Conservation (phyloP, 2,329 filamentous ascomycete species). For the Ascochyta rabiei region DNA sequence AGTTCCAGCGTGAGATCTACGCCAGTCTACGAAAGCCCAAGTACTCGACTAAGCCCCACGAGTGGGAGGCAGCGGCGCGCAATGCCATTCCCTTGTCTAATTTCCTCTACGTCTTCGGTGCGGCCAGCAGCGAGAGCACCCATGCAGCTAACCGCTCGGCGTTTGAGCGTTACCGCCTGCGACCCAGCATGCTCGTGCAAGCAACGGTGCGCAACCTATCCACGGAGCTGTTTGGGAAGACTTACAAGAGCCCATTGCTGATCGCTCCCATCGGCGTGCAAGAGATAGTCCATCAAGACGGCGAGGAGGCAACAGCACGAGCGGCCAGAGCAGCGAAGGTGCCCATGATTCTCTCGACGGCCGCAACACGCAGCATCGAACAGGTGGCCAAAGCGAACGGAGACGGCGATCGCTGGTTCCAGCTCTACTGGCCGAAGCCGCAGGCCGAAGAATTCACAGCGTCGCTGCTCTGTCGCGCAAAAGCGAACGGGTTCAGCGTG, state of each 20-base stretch:
- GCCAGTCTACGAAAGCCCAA: conserved; percentile 43
- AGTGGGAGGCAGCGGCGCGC: conserved; percentile 49
- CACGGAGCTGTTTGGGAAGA: conserved; percentile 48
- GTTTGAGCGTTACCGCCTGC: conserved; percentile 48
- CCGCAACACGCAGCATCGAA: conserved; percentile 68
- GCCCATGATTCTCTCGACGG: conserved; percentile 72
- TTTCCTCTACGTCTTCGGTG: conserved; percentile 49
- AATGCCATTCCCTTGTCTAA: conserved; percentile 44
- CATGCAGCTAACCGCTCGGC: conserved; percentile 46
- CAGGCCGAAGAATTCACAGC: conserved; percentile 68
- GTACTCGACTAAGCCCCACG: conserved; percentile 49
- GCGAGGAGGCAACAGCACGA: conserved; percentile 67
- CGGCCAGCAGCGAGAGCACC: conserved; percentile 47
- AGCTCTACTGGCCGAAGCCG: conserved; percentile 76
- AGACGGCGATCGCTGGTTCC: conserved; percentile 69
- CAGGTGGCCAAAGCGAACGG: conserved; percentile 67
- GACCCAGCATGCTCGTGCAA: conserved; percentile 50
- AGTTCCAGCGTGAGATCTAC: conserved; percentile 49
- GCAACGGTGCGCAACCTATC: conserved; percentile 43
- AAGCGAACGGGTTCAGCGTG: conserved; percentile 65
- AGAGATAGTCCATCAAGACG: conserved; percentile 68
- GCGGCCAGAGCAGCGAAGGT: conserved; percentile 66
- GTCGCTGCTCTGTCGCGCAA: conserved; percentile 67
- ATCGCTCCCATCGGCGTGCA: conserved; percentile 75
- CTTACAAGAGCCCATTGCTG: conserved; percentile 60